These are phyloP conservation scores for Crataegus laevigata DNA, from an alignment of 306 rosid genomes.

Conservation along the genomic window DNA sequence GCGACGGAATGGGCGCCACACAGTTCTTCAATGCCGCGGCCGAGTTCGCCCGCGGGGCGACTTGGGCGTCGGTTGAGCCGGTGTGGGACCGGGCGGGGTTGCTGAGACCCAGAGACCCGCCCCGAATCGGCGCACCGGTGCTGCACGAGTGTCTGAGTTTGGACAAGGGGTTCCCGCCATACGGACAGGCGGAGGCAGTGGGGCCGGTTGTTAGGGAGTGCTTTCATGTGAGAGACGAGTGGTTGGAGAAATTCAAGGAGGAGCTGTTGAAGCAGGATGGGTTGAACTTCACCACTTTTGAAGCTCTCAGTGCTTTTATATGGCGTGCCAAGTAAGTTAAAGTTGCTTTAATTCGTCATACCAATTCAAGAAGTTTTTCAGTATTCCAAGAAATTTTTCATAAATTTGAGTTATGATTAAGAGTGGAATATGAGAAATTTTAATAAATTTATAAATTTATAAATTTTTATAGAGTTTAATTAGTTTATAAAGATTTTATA, in stretches of 20 bases:
- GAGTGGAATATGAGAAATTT: no score
- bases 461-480: no score
- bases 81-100: constrained; percentile 47
- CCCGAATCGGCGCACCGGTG: constrained; percentile 33
- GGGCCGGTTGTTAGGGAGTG: constrained; percentile 40
- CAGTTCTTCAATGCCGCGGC: constrained; percentile 65
- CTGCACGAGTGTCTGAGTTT: constrained; percentile 40
- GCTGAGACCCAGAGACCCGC: constrained; percentile 48
- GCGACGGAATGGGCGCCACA: constrained; percentile 75
- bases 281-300: constrained; percentile 65
- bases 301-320: constrained; percentile 75
- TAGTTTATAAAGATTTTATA: no score
- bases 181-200: constrained; percentile 26
- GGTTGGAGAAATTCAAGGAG: constrained; percentile 40
- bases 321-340: constrained; percentile 75
- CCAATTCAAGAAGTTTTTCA: no score
- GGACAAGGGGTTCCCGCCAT: constrained; percentile 37
- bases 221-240: constrained; percentile 50
- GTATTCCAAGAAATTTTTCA: no score
- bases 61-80: constrained; percentile 24
- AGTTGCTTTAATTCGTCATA: no score
- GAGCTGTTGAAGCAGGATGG: constrained; percentile 42
- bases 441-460: no score
- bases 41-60: constrained; percentile 67
- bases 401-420: no score